Conservation (phyloP, 176 grass and related monocot genomes). For the Bromus sterilis region DNA sequence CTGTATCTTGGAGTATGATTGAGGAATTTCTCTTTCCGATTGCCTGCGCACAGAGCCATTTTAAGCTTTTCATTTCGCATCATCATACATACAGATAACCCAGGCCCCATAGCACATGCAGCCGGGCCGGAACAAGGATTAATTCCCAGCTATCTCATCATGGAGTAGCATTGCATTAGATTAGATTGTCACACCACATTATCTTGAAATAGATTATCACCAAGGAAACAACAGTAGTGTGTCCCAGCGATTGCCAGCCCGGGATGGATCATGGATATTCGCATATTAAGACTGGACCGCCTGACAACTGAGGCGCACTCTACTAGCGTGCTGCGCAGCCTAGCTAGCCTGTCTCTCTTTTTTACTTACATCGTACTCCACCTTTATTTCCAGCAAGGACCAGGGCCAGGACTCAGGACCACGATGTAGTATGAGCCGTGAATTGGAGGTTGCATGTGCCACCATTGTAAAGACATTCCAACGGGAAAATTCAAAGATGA, state of each 20-base stretch:
- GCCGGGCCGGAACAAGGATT: not conserved
- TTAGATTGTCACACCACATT: not conserved
- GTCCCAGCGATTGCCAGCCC: not conserved
- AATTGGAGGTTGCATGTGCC: too few relatives aligned
- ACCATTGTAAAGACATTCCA: too few relatives aligned
- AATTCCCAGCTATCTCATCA: not conserved
- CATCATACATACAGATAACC: too few relatives aligned
- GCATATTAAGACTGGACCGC: not conserved
- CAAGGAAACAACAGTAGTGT: too few relatives aligned
- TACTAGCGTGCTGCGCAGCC: not conserved
- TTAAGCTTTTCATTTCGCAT: not conserved
- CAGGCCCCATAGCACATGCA: too few relatives aligned
- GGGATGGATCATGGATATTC: not conserved
- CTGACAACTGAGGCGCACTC: not conserved
- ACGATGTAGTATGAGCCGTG: not conserved
- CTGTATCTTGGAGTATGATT: not conserved
- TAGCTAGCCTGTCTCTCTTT: too few relatives aligned
- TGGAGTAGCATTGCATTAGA: not conserved
- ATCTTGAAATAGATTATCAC: too few relatives aligned
- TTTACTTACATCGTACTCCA: not conserved
- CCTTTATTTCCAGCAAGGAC: not conserved
- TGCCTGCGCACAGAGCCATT: not conserved
- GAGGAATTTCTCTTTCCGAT: not conserved
- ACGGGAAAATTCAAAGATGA: too few relatives aligned
- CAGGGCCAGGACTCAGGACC: not conserved